These are phyloP conservation scores for Solanum tarapatanum DNA, from an alignment of 257 asterid genomes.

Conservation along the genomic window DNA sequence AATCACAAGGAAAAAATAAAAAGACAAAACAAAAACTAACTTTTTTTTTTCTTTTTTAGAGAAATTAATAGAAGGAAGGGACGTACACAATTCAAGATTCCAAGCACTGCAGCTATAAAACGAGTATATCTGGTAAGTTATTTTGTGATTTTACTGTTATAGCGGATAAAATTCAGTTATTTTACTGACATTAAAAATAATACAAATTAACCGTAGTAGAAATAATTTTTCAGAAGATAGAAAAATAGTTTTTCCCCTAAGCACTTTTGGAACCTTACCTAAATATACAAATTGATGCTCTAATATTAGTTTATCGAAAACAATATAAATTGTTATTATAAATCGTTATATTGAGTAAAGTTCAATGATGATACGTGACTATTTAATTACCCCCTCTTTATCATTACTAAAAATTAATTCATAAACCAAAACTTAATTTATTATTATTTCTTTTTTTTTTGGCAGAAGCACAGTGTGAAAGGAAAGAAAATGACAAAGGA, in stretches of 20 bases:
- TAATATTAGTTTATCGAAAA: neutral
- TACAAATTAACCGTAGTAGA: no score
- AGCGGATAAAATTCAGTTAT: neutral
- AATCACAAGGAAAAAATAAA: neutral
- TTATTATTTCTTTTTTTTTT: neutral
- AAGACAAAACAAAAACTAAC: neutral
- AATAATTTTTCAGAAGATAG: neutral
- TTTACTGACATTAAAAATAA: neutral
- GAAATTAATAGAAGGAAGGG: slow-evolving; percentile 52
- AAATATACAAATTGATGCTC: neutral
- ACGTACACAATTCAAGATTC: slow-evolving; percentile 57
- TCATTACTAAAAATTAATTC: neutral
- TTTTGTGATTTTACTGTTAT: neutral
- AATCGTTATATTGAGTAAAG: neutral
- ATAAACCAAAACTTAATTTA: neutral
- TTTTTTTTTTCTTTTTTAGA: slow-evolving; percentile 14
- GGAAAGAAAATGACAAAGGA: slow-evolving; percentile 38
- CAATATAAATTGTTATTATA: neutral
- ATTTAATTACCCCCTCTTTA: neutral
- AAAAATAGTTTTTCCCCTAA: no score
- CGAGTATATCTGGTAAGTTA: slow-evolving; percentile 27
- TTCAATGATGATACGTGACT: neutral
- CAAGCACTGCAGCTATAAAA: slow-evolving; percentile 24
- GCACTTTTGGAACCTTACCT: neutral
- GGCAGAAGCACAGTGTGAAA: slow-evolving; percentile 37